Evolutionary conservation across 805 yeast genomes (phyloP).

Genomic region (Spencermartinsiella europaea): DNA sequence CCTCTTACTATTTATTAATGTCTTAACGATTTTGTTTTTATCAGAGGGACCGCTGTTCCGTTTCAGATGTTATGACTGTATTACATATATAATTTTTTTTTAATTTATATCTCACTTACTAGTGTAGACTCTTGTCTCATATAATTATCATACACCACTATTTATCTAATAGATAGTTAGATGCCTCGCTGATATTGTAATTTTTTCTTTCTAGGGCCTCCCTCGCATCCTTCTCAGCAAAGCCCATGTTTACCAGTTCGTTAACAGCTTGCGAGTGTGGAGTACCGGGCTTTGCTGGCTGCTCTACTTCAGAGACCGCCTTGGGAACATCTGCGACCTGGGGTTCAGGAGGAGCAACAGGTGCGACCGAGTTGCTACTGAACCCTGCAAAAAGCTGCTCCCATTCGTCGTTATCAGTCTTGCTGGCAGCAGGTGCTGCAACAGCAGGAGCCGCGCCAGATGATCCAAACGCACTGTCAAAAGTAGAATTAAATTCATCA

Average conservation of each 20-base stretch:
- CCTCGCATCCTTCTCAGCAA: slow-evolving; percentile 56
- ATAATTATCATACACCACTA: neutral
- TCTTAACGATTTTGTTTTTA: neutral
- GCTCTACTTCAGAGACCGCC: slow-evolving; percentile 17
- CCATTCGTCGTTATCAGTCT: slow-evolving; percentile 67
- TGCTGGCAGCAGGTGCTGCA: slow-evolving; percentile 14
- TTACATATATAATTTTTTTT: neutral
- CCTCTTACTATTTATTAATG: neutral
- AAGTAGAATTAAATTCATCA: slow-evolving; percentile 20
- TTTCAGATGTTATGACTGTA: too few species aligned
- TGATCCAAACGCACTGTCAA: slow-evolving; percentile 16
- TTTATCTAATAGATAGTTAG: slow-evolving; percentile 68
- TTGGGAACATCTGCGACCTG: slow-evolving; percentile 16
- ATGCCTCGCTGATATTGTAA: slow-evolving; percentile 83
- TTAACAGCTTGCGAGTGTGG: slow-evolving; percentile 55
- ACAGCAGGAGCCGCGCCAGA: slow-evolving; percentile 7
- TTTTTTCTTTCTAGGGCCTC: slow-evolving; percentile 63
- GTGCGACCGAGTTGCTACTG: slow-evolving; percentile 37
- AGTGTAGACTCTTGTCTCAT: neutral
- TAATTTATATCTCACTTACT: slow-evolving; percentile 2
- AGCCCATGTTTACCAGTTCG: slow-evolving; percentile 89
- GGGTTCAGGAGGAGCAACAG: too few species aligned
- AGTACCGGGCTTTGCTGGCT: slow-evolving; percentile 11
- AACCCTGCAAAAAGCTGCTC: slow-evolving; percentile 89
- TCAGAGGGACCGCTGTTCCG: too few species aligned